Evolutionary conservation across 441 rosid species (phyloP), one percentile per base, ranked within the genome.

Genomic region (Macaranga tanarius): DNA sequence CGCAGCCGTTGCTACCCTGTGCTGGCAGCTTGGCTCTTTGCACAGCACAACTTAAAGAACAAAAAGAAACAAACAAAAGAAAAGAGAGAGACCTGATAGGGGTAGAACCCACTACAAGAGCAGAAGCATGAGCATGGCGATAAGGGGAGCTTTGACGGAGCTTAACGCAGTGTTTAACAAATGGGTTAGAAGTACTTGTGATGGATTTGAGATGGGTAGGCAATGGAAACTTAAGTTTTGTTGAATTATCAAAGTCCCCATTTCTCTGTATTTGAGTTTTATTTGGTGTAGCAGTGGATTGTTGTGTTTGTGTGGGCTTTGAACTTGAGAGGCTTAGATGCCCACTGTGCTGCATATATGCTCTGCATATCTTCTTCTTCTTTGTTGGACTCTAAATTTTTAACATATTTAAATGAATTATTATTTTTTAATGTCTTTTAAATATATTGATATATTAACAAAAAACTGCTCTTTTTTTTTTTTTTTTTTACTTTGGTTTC

Each of bases 111-210:
- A 94, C 89, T 77, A 94, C 85, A 26, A 94, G 86, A 84, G 80
- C 91, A 62, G 92, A 87, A 72, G 82, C 80, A 82, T 90, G 92
- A 52, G 86, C 75, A 80, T 89, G 91, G 65, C 99, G 96, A 70
- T 94, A 92, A 75, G 94, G 84, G 48, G 99, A 85, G 85, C 83
- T 88, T 44, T 80, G 86, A 7, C 85, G 86, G 61, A 94, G 97
- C 88, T 89, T 94, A 59, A 89, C 83, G 76, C 99, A 94, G 84
- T 92, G 97, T 80, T 87, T 92, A 38, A 94, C 88, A 75, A 92
- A 89, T 28, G 97, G 88, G 83, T 94, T 94, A 54, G 95, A 76
- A 28, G 92, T 79, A 80, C 97, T 90, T 5, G 88, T 74, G 64
- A 94, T 85, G 71, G 80, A 80, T 17, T 85, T 77, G 20, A 89